Evolutionary conservation across 2,329 filamentous ascomycete species (phyloP), one percentile per base, ranked within the genome.

Genomic region (Karstenula rhodostoma): DNA sequence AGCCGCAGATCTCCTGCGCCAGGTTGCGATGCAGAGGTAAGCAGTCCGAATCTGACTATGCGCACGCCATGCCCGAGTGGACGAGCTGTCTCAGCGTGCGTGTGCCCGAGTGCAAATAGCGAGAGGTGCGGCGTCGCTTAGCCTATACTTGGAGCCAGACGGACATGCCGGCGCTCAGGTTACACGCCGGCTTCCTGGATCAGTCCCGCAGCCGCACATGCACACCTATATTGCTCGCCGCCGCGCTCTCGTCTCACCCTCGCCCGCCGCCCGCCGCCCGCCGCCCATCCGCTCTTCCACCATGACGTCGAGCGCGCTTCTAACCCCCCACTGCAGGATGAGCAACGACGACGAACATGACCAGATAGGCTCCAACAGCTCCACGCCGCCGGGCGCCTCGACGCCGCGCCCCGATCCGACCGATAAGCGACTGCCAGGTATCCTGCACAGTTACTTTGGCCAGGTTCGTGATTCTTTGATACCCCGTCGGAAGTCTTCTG

Each of bases 391-490:
- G 70, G 93, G 94, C 74, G 88, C 96, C 78, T 91, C 93, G 68
- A 99, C 95, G 65, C 95, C 95, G 69, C 91, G 94, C 75, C 95
- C 95, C 69, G 94, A 98, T 81, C 90, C 91, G 66, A 90, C 91
- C 75, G 95, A 99, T 83, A 97, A 97, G 83, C 91, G 95, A 81
- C 85, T 96, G 77, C 95, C 95, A 70, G 92, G 93, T 78, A 96
- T 98, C 83, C 90, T 95, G 86, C 87, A 89, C 80, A 96, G 90
- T 85, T 97, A 95, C 86, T 97, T 98, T 87, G 91, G 90, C 84
- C 95, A 99, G 94, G 95, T 99, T 96, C 90, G 95, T 97, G 87
- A 87, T 67, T 78, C 77, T 73, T 85, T 88, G 87, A 75, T 78
- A 68, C 72, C 74, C 66, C 72, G 74, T 66, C 73, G 75, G 70